phyloP scores from a whole-genome alignment of 108 stramenopile species.

The Craspedostauros australis region DNA sequence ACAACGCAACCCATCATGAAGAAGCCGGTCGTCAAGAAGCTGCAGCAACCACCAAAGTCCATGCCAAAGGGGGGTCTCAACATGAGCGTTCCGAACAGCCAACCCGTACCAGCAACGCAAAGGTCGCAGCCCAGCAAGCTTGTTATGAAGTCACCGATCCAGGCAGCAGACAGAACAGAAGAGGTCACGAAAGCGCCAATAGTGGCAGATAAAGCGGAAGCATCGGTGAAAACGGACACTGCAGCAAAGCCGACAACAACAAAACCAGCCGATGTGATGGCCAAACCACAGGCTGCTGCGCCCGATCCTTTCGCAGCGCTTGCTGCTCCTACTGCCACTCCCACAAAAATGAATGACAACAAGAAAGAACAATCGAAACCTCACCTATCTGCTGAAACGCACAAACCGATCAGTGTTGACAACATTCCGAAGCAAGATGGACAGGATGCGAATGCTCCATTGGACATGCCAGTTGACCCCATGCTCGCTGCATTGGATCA shows the following conservation, averaged over 20 bases:
- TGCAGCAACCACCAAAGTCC: not conserved
- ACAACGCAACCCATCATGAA: not conserved
- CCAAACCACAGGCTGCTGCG: not conserved
- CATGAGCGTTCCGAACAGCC: too few species aligned
- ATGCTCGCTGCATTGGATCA: too few species aligned
- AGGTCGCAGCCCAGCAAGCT: too few species aligned
- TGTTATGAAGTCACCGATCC: too few species aligned
- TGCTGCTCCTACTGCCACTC: not conserved
- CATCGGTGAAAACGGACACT: not conserved
- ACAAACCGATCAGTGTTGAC: not conserved
- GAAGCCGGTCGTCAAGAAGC: too few species aligned
- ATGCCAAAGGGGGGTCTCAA: not conserved
- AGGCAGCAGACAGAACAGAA: too few species aligned
- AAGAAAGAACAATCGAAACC: not conserved
- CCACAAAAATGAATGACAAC: not conserved
- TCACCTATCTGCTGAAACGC: not conserved
- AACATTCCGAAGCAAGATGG: not conserved
- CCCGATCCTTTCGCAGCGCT: not conserved
- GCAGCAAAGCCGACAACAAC: not conserved
- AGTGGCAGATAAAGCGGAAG: not conserved
- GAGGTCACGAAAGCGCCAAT: not conserved
- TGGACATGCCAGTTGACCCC: too few species aligned
- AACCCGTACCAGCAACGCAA: not conserved
- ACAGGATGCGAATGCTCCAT: not conserved
- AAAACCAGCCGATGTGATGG: not conserved